A percentile compares a stretch with the other conserved stretches of the same genome.
phyloP scores from a whole-genome alignment of 176 grass and related monocot species.

The Ananas comosus region DNA sequence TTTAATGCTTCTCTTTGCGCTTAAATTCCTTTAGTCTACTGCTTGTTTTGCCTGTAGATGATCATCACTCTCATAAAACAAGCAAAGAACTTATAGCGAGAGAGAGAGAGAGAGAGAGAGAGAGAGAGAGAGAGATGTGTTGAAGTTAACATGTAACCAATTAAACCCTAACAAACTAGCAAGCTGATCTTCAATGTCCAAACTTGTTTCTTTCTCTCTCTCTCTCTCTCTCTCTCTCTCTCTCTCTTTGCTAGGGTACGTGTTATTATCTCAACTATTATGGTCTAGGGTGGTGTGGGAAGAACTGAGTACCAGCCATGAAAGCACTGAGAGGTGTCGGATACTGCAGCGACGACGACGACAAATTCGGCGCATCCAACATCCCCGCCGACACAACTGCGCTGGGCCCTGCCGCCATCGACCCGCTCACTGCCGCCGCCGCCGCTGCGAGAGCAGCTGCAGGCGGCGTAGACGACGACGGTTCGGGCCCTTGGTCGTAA shows the following conservation, averaged over 20 bases:
- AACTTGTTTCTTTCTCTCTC: neutral
- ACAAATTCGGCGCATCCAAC: neutral
- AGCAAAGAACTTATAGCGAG: too few species aligned
- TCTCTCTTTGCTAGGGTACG: neutral
- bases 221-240: neutral
- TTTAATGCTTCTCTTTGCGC: neutral
- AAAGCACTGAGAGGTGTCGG: constrained; percentile 38
- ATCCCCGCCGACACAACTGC: constrained; percentile 5
- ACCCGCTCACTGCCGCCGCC: neutral
- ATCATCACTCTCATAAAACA: too few species aligned
- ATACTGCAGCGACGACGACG: constrained; percentile 18
- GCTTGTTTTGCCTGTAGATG: too few species aligned
- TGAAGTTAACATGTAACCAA: too few species aligned
- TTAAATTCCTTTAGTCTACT: too few species aligned
- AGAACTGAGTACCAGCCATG: constrained; percentile 58
- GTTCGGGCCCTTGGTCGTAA: constrained; percentile 38
- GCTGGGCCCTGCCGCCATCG: constrained; percentile 1
- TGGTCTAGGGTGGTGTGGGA: constrained; percentile 39
- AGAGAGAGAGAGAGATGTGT: too few species aligned
- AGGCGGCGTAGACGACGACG: neutral
- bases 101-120: too few species aligned
- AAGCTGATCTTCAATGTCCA: too few species aligned
- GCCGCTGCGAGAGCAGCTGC: constrained; percentile 20
- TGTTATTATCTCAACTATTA: constrained; percentile 11
- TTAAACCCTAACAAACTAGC: too few species aligned